Conservation (phyloP, 441 rosid genomes). For the Gossypium armourianum region DNA sequence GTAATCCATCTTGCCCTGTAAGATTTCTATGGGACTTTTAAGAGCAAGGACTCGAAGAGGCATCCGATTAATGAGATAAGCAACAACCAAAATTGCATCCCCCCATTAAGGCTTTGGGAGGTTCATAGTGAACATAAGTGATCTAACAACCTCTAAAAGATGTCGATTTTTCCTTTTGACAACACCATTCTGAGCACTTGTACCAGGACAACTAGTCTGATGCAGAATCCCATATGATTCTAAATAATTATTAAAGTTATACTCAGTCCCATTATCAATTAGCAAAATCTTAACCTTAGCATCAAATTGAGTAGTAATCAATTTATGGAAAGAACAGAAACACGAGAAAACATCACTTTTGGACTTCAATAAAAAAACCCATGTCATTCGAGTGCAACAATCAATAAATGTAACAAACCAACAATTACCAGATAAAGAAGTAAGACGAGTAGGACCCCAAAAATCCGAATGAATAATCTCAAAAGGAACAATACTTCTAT, state of each 20-base stretch:
- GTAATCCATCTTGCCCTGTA: not conserved
- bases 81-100: not conserved
- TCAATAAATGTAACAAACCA: not conserved
- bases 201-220: not conserved
- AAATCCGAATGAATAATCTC: not conserved
- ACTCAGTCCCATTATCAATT: not conserved
- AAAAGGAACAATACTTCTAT: not conserved
- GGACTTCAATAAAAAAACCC: not conserved
- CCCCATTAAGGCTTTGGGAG: not conserved
- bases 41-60: not conserved
- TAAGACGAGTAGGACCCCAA: not conserved
- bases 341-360: not conserved
- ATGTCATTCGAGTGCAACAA: not conserved
- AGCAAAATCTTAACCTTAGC: not conserved
- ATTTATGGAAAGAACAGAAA: not conserved
- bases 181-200: not conserved
- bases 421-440: not conserved
- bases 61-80: not conserved
- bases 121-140: not conserved
- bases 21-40: not conserved
- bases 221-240: not conserved
- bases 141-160: not conserved
- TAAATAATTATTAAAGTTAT: not conserved
- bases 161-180: not conserved
- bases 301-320: not conserved